Percentiles rank a stretch among this genome's conserved stretches.
Evolutionary conservation across 768 basidiomycete species (phyloP).

Genomic region (Macrolepiota fuliginosa): DNA sequence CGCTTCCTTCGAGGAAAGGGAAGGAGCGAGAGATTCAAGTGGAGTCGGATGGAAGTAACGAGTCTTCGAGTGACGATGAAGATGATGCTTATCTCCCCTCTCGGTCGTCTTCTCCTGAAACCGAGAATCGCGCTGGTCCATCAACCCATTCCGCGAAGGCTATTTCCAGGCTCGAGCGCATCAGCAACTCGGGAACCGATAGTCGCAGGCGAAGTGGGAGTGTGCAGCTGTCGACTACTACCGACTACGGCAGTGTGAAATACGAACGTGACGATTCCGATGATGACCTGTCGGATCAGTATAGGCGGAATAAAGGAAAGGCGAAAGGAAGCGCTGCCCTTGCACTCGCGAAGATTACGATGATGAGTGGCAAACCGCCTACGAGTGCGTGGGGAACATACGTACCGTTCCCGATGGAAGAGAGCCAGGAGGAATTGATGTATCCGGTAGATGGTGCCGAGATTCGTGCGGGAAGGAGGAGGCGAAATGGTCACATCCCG

Average conservation of each 20-base stretch:
- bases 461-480: constrained; percentile 18
- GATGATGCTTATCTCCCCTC: constrained; percentile 29
- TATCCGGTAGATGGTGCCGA: neutral
- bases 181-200: constrained; percentile 1
- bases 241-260: neutral
- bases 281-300: constrained; percentile 12
- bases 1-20: neutral
- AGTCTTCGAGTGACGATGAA: constrained; percentile 24
- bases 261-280: constrained; percentile 14
- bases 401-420: neutral
- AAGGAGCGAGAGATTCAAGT: neutral
- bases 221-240: constrained; percentile 14
- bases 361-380: constrained; percentile 19
- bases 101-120: constrained; percentile 20
- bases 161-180: neutral
- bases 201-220: constrained; percentile 15
- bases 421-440: neutral
- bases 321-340: constrained; percentile 33
- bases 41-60: constrained; percentile 16
- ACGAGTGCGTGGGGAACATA: constrained; percentile 12
- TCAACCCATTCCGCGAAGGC: constrained; percentile 14
- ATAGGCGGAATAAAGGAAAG: constrained; percentile 22
- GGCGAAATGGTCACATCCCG: constrained; percentile 32
- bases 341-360: constrained; percentile 28
- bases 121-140: neutral